These are phyloP conservation scores for Arabidopsis arenosa DNA, from an alignment of 345 rosid genomes.

Conservation along the genomic window DNA sequence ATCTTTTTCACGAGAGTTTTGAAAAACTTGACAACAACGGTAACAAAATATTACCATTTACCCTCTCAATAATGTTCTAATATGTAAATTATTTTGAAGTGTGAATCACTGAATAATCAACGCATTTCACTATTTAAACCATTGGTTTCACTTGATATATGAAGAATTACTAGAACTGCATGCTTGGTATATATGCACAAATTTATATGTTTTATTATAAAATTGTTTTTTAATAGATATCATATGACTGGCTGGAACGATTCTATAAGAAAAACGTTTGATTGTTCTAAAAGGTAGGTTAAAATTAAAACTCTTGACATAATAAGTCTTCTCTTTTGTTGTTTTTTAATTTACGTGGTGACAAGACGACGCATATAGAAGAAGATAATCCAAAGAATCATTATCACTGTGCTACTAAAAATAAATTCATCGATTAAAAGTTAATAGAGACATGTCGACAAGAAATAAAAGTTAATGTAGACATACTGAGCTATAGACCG, in stretches of 20 bases:
- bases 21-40: not conserved
- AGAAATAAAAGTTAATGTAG: not conserved
- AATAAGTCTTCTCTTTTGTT: not conserved
- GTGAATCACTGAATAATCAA: too few relatives aligned
- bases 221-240: not conserved
- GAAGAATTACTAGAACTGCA: not conserved
- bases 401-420: not conserved
- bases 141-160: not conserved
- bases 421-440: not conserved
- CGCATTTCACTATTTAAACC: not conserved
- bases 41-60: not conserved
- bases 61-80: not conserved
- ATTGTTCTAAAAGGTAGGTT: not conserved
- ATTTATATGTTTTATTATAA: not conserved
- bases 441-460: constrained; percentile 11
- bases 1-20: not conserved
- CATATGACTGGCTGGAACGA: not conserved
- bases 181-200: too few relatives aligned
- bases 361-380: not conserved
- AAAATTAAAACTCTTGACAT: not conserved
- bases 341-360: not conserved
- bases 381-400: constrained; percentile 18
- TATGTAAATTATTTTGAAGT: too few relatives aligned
- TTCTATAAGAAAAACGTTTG: not conserved
- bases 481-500: not conserved